Base-by-base conservation (phyloP, 768 basidiomycete species). In the Termitomyces sp. region DNA sequence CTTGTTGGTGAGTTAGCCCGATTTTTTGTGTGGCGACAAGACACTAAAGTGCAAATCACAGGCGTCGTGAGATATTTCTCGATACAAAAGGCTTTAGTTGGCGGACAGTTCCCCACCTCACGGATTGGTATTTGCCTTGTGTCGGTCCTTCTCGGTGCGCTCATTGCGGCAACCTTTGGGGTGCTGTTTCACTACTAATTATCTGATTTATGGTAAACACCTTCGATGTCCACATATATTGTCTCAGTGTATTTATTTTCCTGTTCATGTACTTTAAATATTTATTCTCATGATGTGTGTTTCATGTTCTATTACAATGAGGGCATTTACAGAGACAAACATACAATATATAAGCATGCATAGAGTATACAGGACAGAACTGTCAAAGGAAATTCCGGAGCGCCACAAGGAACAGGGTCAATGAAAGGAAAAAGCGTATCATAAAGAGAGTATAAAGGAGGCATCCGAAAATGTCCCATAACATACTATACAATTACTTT, bases 1-100 rank as follows among this genome's bases (percentile, higher is more conserved):
- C 33, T 50, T 10, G 54, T 75, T 26, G 69, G 68, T 67, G 40
- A 49, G 51, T 38, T 40, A 0, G 7, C 9, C 6, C 16, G 35
- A 2, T 13, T 12, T 16, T 26, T 6, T 43, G 28, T 52, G 16
- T 14, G 1, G 6, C 20, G 16, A 30, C 13, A 14, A 36, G 22
- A 10, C 5, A 13, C 6, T 53, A 5, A 52, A 28, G 26, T 20
- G 13, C 18, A 13, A 13, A 26, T 45, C 1, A 40, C n/a, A 61
- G 58, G 61, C 13, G 52, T 59, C 30, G 36, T n/a, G 13, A 30
- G 61, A 28, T 64, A 61, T 51, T 61, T 63, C 24, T 13, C 54
- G 18, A 43, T 64, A 22, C 64, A 64, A 45, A 46, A 57, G 20
- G 49, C 64, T 1, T 45, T 63, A 2, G 55, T 61, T 3, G 33